Percentiles rank a stretch among this genome's conserved stretches.
Conservation (phyloP, 441 rosid genomes). For the Iberis amara region DNA sequence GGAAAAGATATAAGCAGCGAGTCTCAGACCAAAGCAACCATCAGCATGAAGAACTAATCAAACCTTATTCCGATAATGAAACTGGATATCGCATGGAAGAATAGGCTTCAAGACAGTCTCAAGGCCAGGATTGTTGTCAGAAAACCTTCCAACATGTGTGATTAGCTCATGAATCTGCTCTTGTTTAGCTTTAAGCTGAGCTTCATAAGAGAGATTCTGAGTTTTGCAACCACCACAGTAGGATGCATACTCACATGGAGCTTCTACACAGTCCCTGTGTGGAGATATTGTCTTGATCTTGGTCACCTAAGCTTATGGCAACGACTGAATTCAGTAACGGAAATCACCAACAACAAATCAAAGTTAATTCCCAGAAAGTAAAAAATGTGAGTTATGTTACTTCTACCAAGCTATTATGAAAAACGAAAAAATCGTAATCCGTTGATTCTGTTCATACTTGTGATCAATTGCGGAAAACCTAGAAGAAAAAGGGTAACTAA, state of each 20-base stretch:
- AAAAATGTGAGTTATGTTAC: too few species aligned
- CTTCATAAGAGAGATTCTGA: slow-evolving; percentile 69
- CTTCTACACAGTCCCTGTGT: slow-evolving; percentile 64
- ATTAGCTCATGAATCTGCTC: slow-evolving; percentile 69
- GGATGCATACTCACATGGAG: slow-evolving; percentile 86
- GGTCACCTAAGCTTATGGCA: slow-evolving; percentile 38
- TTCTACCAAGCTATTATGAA: not conserved
- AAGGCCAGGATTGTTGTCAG: slow-evolving; percentile 40
- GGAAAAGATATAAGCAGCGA: not conserved
- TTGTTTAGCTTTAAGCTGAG: slow-evolving; percentile 82
- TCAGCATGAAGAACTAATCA: not conserved
- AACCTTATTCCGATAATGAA: slow-evolving; percentile 85
- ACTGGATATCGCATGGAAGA: slow-evolving; percentile 72
- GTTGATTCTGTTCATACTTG: not conserved
- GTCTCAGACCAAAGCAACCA: slow-evolving; percentile 15
- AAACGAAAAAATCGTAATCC: not conserved
- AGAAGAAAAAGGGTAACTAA: not conserved
- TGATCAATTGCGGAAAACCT: not conserved
- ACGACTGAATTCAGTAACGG: too few species aligned
- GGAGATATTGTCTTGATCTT: slow-evolving; percentile 68
- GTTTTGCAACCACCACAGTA: slow-evolving; percentile 89
- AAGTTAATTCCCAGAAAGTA: not conserved
- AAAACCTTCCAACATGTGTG: slow-evolving; percentile 61
- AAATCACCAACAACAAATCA: not conserved
- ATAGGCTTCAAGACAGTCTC: slow-evolving; percentile 58